Evolutionary conservation across 371 early-diverging fungal genomes (phyloP), one percentile per base, ranked within the genome.

Genomic region (Lichtheimia corymbifera): DNA sequence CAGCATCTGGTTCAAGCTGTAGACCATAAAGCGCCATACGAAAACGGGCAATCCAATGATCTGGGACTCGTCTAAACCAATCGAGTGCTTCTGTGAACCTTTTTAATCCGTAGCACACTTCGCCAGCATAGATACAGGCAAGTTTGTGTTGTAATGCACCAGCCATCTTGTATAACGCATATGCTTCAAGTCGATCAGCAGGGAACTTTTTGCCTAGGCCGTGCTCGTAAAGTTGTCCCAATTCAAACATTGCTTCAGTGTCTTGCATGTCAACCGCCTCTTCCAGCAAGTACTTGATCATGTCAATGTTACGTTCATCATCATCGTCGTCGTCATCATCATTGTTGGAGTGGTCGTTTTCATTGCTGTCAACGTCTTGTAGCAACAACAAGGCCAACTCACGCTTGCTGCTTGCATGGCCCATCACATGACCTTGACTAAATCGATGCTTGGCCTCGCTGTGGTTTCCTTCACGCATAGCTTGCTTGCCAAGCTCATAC

Each of bases 351-450:
- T 22, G 35, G 12, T 60, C 56, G 11, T 59, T 35, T 35, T 35
- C 35, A 35, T 35, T 35, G 35, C 35, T 9, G 11, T 35, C 35
- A 35, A 35, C 35, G 9, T 35, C 62, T 18, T 50, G 65, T n/a
- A n/a, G 42, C 24, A 35, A 44, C 27, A 65, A 27, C 17, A 67
- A 40, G 0, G 67, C 71, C 20, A 66, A 35, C 42, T 71, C 71
- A 2, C 71, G 71, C 59, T 62, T 71, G 27, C 65, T 58, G 4
- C 65, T 61, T 2, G 65, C 47, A 50, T 71, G 61, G 4, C 65
- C 65, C 5, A 30, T 50, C 0, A 57, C 50, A 13, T 43, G 65
- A 3, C 67, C 64, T 50, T 67, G 53, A 15, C 57, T 24, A 25
- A 66, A 71, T 4, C 59, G 53, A 15, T 45, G 45, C 13, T 17